These are phyloP conservation scores for Aaosphaeria arxii DNA, from an alignment of 2,329 filamentous ascomycete genomes.

Conservation along the genomic window DNA sequence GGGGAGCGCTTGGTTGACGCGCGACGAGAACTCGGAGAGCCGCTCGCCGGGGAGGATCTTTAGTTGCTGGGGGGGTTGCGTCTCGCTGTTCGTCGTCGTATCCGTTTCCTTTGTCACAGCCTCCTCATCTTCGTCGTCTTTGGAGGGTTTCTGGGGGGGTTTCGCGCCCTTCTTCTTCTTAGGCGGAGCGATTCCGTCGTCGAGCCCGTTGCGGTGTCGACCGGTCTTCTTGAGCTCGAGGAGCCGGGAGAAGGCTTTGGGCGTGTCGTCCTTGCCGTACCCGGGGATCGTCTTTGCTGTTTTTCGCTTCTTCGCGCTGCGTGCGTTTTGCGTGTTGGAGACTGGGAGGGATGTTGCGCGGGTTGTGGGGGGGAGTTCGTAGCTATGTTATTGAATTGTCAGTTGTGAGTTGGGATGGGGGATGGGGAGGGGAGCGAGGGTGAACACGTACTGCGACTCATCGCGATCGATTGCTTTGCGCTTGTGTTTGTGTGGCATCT, in stretches of 20 bases:
- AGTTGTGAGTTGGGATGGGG: neutral
- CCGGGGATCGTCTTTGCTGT: slow-evolving; percentile 41
- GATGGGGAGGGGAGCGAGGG: neutral
- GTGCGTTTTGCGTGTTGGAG: slow-evolving; percentile 26
- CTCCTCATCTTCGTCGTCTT: slow-evolving; percentile 4
- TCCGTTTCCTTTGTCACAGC: slow-evolving; percentile 11
- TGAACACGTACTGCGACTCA: slow-evolving; percentile 29
- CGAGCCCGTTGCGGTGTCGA: slow-evolving; percentile 59
- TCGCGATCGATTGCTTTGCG: slow-evolving; percentile 49
- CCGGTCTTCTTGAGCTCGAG: slow-evolving; percentile 69
- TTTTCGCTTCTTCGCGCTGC: slow-evolving; percentile 30
- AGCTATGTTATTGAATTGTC: slow-evolving; percentile 24
- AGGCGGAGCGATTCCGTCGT: slow-evolving; percentile 55
- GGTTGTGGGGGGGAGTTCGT: slow-evolving; percentile 59
- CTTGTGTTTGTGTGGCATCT: slow-evolving; percentile 87
- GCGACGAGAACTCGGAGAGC: slow-evolving; percentile 74
- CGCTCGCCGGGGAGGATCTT: slow-evolving; percentile 82
- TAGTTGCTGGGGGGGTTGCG: slow-evolving; percentile 39
- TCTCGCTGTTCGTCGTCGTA: slow-evolving; percentile 18
- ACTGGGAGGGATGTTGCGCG: slow-evolving; percentile 59
- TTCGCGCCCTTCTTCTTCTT: slow-evolving; percentile 14
- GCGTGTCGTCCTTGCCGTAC: slow-evolving; percentile 73
- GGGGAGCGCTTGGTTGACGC: slow-evolving; percentile 82
- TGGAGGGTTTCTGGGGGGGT: slow-evolving; percentile 40
- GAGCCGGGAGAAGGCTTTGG: slow-evolving; percentile 79